phyloP scores from a whole-genome alignment of 768 basidiomycete genomes.

The Kondoa malvinella region DNA sequence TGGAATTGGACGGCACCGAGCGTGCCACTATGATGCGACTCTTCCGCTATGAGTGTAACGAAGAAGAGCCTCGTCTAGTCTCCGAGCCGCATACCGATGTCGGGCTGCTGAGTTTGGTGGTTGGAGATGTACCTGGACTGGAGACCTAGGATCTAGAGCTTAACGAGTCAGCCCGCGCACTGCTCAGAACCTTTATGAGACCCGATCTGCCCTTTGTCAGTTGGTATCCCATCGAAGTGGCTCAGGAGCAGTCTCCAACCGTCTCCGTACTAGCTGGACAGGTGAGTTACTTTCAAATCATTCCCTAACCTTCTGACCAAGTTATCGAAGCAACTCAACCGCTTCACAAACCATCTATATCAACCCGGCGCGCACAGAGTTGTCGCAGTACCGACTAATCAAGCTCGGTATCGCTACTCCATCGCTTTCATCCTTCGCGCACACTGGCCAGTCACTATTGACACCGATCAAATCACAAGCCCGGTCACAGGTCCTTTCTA shows the following conservation, averaged over 20 bases:
- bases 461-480: slow-evolving; percentile 1
- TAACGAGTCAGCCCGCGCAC: neutral
- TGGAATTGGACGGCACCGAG: neutral
- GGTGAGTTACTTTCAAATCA: neutral
- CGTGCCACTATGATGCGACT: slow-evolving; percentile 5
- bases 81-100: no score
- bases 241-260: neutral
- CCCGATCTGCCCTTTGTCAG: neutral
- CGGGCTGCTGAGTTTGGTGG: neutral
- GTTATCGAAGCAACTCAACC: slow-evolving; percentile 1
- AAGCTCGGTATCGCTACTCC: neutral
- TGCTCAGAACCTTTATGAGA: neutral
- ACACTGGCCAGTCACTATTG: neutral
- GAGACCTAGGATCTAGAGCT: neutral
- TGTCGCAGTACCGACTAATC: neutral
- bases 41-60: slow-evolving; percentile 5
- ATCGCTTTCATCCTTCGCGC: slow-evolving; percentile 8
- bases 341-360: slow-evolving; percentile 2
- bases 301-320: neutral
- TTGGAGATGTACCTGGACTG: neutral
- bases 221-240: neutral
- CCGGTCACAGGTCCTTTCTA: slow-evolving; percentile 5
- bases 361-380: slow-evolving; percentile 3
- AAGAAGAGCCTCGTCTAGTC: neutral
- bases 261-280: neutral